Conservation (phyloP, 495 filamentous ascomycete species). For the Sphaerosporella brunnea region DNA sequence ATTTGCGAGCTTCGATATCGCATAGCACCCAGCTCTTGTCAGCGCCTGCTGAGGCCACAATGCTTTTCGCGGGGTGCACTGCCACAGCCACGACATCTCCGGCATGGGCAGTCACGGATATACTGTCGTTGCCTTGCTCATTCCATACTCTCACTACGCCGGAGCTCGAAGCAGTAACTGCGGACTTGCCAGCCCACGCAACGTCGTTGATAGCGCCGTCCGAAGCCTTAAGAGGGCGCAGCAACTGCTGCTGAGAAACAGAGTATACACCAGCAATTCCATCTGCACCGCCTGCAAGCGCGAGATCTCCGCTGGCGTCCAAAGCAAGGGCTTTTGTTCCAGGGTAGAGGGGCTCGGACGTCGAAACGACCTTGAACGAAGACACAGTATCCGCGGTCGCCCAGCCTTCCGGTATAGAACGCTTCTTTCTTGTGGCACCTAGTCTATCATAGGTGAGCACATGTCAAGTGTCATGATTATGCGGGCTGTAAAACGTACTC, state of each 20-base stretch:
- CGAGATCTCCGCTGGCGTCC: constrained; percentile 46
- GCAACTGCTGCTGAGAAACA: constrained; percentile 46
- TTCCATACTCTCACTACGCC: constrained; percentile 69
- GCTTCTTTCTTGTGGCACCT: constrained; percentile 70
- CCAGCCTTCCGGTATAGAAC: constrained; percentile 70
- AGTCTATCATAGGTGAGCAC: constrained; percentile 37
- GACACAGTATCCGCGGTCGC: constrained; percentile 55
- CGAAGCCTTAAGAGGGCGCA: constrained; percentile 45
- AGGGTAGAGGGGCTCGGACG: constrained; percentile 45
- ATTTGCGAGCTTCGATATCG: constrained; percentile 48
- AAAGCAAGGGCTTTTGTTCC: constrained; percentile 49
- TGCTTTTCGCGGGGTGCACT: constrained; percentile 65
- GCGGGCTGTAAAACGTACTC: constrained; percentile 26
- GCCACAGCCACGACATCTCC: constrained; percentile 61
- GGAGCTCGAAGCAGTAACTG: constrained; percentile 53
- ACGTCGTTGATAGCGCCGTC: constrained; percentile 58
- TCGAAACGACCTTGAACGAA: constrained; percentile 41
- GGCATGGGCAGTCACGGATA: constrained; percentile 56
- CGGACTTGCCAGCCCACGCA: constrained; percentile 54
- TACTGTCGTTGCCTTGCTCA: constrained; percentile 41
- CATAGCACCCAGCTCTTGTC: constrained; percentile 93
- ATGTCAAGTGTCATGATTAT: neutral
- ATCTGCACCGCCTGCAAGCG: constrained; percentile 61
- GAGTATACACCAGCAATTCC: constrained; percentile 68
- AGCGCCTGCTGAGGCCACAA: constrained; percentile 70